A percentile compares a stretch with the other conserved stretches of the same genome.
These are phyloP conservation scores for Penicillium olsonii DNA, from an alignment of 2,329 filamentous ascomycete species.

Conservation along the genomic window DNA sequence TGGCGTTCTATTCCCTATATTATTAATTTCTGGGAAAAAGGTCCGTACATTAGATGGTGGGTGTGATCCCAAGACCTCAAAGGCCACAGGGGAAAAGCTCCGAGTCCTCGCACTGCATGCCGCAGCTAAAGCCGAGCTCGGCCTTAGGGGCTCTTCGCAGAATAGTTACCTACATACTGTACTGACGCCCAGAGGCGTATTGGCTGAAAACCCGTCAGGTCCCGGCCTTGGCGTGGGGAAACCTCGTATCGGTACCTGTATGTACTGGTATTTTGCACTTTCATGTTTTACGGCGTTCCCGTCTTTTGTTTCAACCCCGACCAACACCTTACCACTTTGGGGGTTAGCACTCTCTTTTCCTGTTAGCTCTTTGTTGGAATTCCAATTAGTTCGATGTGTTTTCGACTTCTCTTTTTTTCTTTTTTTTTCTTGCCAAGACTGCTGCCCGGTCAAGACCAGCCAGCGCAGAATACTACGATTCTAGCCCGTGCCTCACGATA, in stretches of 20 bases:
- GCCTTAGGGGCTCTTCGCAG: too few species aligned
- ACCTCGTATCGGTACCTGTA: background rate
- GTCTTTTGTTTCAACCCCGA: background rate
- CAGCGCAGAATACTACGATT: conserved; percentile 7
- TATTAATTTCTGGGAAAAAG: background rate
- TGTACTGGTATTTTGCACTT: background rate
- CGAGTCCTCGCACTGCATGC: conserved; percentile 1
- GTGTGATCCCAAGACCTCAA: too few species aligned
- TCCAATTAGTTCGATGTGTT: background rate
- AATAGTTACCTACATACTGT: too few species aligned
- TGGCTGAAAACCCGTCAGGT: conserved; percentile 2
- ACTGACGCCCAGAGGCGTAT: conserved; percentile 2
- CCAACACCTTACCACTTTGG: background rate
- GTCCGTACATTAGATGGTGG: too few species aligned
- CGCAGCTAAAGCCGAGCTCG: background rate
- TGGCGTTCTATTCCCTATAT: background rate
- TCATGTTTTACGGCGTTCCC: background rate
- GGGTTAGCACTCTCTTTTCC: background rate
- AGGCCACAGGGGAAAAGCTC: too few species aligned
- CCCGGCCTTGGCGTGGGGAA: conserved; percentile 10
- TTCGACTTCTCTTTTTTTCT: background rate
- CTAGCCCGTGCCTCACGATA: conserved; percentile 5
- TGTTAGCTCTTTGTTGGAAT: background rate
- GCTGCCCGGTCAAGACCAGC: conserved; percentile 3
- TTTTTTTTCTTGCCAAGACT: conserved; percentile 3